Conservation (phyloP, 2,329 filamentous ascomycete genomes). For the Sclerotinia nivalis region DNA sequence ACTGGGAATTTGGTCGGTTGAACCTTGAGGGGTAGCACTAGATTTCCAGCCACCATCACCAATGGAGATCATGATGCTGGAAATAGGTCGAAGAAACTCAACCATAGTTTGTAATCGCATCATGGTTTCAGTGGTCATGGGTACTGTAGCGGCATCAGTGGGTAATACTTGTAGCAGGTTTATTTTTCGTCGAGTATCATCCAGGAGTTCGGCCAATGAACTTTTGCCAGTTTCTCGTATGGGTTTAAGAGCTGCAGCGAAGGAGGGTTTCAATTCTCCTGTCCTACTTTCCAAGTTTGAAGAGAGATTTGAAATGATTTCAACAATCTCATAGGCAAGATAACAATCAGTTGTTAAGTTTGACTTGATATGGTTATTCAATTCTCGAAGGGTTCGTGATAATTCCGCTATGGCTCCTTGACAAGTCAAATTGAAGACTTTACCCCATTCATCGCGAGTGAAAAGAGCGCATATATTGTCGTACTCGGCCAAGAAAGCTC, state of each 20-base stretch:
- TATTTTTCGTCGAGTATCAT: slow-evolving; percentile 75
- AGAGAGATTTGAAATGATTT: slow-evolving; percentile 80
- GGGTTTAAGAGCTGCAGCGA: slow-evolving; percentile 84
- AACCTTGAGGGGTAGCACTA: slow-evolving; percentile 54
- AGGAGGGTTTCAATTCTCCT: slow-evolving; percentile 78
- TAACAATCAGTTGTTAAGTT: slow-evolving; percentile 91
- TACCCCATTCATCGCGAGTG: slow-evolving; percentile 77
- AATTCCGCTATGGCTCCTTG: slow-evolving; percentile 78
- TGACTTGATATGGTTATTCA: slow-evolving; percentile 85
- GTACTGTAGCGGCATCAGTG: slow-evolving; percentile 73
- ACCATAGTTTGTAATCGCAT: slow-evolving; percentile 83
- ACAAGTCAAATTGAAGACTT: slow-evolving; percentile 77
- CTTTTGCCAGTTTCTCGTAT: slow-evolving; percentile 88
- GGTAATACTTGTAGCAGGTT: slow-evolving; percentile 67
- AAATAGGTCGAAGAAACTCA: slow-evolving; percentile 79
- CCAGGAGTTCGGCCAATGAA: slow-evolving; percentile 79
- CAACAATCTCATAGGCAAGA: slow-evolving; percentile 91
- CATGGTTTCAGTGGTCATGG: slow-evolving; percentile 82
- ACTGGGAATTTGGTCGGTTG: slow-evolving; percentile 65
- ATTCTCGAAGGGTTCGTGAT: slow-evolving; percentile 78
- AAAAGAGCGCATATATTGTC: slow-evolving; percentile 90
- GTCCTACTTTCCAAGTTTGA: slow-evolving; percentile 78
- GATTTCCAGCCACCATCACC: slow-evolving; percentile 89
- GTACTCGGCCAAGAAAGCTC: slow-evolving; percentile 83
- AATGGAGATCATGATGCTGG: slow-evolving; percentile 86